phyloP scores from a whole-genome alignment of 768 basidiomycete species.

The Holtermannia corniformis region DNA sequence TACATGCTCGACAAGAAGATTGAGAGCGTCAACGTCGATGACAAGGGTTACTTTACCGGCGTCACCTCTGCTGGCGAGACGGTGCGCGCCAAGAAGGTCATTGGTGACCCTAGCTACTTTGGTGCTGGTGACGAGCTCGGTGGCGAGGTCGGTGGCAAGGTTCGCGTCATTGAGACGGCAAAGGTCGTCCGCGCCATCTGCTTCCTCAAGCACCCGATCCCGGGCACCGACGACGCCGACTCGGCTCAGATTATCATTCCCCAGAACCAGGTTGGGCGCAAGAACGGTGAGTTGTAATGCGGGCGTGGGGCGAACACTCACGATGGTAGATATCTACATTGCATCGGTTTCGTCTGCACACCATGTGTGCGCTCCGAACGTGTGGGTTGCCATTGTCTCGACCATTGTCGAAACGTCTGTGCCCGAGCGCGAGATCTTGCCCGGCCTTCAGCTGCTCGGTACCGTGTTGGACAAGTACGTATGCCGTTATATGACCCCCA shows the following conservation, averaged over 20 bases:
- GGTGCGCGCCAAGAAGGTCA: constrained; percentile 93
- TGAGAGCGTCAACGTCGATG: constrained; percentile 78
- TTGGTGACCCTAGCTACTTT: constrained; percentile 97
- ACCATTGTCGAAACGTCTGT: constrained; percentile 92
- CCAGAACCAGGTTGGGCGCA: constrained; percentile 88
- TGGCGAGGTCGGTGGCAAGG: constrained; percentile 53
- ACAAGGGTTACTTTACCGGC: constrained; percentile 77
- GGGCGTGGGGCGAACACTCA: constrained; percentile 2
- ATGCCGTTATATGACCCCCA: not conserved
- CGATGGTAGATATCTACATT: constrained; percentile 87
- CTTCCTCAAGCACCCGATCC: constrained; percentile 94
- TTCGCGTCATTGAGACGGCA: constrained; percentile 81
- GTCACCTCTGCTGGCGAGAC: constrained; percentile 82
- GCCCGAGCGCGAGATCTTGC: constrained; percentile 85
- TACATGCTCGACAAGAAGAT: constrained; percentile 99
- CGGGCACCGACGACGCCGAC: constrained; percentile 90
- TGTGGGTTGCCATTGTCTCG: constrained; percentile 95
- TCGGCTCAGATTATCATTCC: constrained; percentile 97
- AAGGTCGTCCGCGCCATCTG: constrained; percentile 96
- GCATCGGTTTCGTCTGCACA: constrained; percentile 95
- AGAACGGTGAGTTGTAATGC: constrained; percentile 60
- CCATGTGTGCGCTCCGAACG: constrained; percentile 91
- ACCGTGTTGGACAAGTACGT: constrained; percentile 86
- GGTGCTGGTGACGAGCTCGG: constrained; percentile 58
- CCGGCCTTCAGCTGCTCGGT: constrained; percentile 84